These are phyloP conservation scores for Colletotrichum melonis DNA, from an alignment of 2,329 filamentous ascomycete species.

Conservation along the genomic window DNA sequence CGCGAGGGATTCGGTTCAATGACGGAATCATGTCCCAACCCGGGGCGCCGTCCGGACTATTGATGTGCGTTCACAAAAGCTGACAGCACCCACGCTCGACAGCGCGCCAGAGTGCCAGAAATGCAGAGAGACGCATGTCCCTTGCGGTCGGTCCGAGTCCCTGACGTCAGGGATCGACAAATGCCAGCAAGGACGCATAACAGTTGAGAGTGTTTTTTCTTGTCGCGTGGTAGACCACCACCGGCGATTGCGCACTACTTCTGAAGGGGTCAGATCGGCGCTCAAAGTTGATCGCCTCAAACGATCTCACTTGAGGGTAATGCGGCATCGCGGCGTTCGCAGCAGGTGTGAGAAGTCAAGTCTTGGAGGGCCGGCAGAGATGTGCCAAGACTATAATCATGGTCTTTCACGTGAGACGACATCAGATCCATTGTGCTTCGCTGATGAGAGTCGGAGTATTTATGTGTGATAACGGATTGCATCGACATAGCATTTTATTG, in stretches of 20 bases:
- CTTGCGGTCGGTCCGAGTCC: not conserved
- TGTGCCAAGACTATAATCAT: not conserved
- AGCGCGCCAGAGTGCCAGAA: not conserved
- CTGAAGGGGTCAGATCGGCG: not conserved
- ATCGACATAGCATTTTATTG: not conserved
- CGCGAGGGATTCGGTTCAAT: not conserved
- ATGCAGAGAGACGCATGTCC: not conserved
- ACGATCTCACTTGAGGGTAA: not conserved
- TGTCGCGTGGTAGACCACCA: not conserved
- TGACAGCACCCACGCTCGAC: not conserved
- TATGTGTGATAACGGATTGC: not conserved
- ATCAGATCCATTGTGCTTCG: not conserved
- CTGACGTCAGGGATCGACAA: constrained; percentile 24
- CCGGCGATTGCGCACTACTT: not conserved
- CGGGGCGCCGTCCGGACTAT: not conserved
- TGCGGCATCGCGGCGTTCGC: constrained; percentile 3
- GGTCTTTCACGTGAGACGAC: not conserved
- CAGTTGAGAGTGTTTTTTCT: not conserved
- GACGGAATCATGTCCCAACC: not conserved
- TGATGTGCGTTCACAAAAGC: not conserved
- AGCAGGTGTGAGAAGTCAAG: not conserved
- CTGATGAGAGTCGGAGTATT: not conserved
- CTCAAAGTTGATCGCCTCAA: not conserved
- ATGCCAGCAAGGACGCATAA: not conserved
- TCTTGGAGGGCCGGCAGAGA: not conserved